phyloP scores from a whole-genome alignment of 2,329 filamentous ascomycete species.

The Curvularia hawaiiensis region DNA sequence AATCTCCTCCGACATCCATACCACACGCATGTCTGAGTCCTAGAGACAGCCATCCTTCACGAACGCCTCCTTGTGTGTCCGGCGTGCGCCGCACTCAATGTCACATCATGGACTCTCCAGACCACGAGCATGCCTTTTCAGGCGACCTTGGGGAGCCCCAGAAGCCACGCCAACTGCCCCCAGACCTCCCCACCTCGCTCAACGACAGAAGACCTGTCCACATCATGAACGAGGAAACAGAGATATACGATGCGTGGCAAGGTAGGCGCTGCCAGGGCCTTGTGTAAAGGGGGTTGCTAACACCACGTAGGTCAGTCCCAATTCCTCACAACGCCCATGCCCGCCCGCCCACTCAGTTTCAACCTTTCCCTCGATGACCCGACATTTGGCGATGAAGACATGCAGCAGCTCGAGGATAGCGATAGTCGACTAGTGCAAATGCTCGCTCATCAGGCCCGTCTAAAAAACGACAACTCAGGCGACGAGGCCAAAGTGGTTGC shows the following conservation, averaged over 20 bases:
- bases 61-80: not conserved
- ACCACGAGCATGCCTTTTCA: constrained; percentile 43
- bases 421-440: constrained; percentile 92
- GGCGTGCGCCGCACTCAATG: constrained; percentile 26
- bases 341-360: constrained; percentile 84
- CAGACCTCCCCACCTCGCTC: constrained; percentile 87
- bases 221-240: constrained; percentile 78
- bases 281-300: constrained; percentile 3
- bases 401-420: constrained; percentile 69
- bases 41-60: constrained; percentile 9
- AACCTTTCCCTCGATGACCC: constrained; percentile 83
- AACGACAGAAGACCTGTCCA: constrained; percentile 79
- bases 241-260: constrained; percentile 99
- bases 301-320: constrained; percentile 79
- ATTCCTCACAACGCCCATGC: constrained; percentile 84
- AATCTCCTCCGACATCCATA: constrained; percentile 12
- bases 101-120: constrained; percentile 43
- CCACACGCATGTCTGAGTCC: constrained; percentile 11
- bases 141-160: constrained; percentile 36
- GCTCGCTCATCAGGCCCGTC: constrained; percentile 90
- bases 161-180: constrained; percentile 64
- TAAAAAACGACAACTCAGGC: constrained; percentile 70
- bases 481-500: constrained; percentile 79
- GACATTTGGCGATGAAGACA: constrained; percentile 70
- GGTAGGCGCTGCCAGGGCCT: constrained; percentile 58